These are phyloP conservation scores for Microbotryum violaceum DNA, from an alignment of 1,284 basidiomycete species.

Conservation along the genomic window DNA sequence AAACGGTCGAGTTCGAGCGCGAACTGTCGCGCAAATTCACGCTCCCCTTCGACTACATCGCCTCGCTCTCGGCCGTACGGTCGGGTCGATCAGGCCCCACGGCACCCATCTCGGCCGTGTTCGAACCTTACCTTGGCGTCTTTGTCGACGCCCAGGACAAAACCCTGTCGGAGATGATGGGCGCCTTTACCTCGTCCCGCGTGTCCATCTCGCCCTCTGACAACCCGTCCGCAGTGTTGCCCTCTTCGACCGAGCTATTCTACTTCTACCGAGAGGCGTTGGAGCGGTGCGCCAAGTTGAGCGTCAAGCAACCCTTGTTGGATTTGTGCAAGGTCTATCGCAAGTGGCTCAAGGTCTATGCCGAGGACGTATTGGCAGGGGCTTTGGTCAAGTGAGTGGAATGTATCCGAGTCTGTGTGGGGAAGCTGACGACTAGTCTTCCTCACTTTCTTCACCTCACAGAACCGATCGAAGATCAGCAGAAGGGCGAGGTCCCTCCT, in stretches of 20 bases:
- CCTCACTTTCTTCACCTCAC: slow-evolving; percentile 9
- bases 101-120: slow-evolving; percentile 72
- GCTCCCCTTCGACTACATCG: slow-evolving; percentile 42
- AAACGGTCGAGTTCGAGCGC: slow-evolving; percentile 75
- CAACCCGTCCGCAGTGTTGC: slow-evolving; percentile 62
- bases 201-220: slow-evolving; percentile 54
- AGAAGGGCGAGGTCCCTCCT: slow-evolving; percentile 62
- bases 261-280: slow-evolving; percentile 93
- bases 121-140: slow-evolving; percentile 83
- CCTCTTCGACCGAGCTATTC: slow-evolving; percentile 92
- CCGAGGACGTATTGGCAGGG: slow-evolving; percentile 51
- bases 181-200: slow-evolving; percentile 60
- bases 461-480: slow-evolving; percentile 55
- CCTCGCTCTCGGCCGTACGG: slow-evolving; percentile 33
- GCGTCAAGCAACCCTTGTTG: slow-evolving; percentile 59
- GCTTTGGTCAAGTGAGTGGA: slow-evolving; percentile 18
- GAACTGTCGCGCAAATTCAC: slow-evolving; percentile 48
- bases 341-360: slow-evolving; percentile 91
- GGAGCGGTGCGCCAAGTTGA: slow-evolving; percentile 79
- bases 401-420: background rate
- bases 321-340: slow-evolving; percentile 72
- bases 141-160: slow-evolving; percentile 96
- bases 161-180: slow-evolving; percentile 69
- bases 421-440: slow-evolving; percentile 50
- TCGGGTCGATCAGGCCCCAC: slow-evolving; percentile 35